Evolutionary conservation across 805 yeast species (phyloP).

Genomic region (Wickerhamiella hasegawae): DNA sequence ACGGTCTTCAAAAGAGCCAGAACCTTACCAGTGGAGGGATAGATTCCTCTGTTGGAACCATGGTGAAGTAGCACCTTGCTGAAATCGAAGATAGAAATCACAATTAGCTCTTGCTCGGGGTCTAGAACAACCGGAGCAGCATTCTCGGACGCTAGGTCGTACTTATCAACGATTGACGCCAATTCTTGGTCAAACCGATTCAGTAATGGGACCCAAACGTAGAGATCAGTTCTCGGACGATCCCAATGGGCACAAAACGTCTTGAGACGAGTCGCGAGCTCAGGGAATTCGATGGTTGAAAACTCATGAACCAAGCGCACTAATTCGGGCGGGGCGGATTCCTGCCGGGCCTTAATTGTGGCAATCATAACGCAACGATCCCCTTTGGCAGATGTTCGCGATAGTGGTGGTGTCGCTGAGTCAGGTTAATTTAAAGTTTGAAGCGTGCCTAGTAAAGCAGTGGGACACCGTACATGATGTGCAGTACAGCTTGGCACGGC

Average conservation of each 20-base stretch:
- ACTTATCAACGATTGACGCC: constrained; percentile 19
- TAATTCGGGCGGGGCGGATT: constrained; percentile 3
- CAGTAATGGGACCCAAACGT: constrained; percentile 62
- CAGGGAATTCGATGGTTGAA: constrained; percentile 2
- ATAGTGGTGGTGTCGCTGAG: too few species aligned
- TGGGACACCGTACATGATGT: constrained; percentile 3
- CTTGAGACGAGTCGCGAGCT: constrained; percentile 24
- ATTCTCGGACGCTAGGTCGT: constrained; percentile 38
- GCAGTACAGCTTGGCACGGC: too few species aligned
- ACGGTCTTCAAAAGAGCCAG: constrained; percentile 42
- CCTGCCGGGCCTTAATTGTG: constrained; percentile 3
- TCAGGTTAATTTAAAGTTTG: too few species aligned
- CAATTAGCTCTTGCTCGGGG: constrained; percentile 31
- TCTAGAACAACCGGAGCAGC: constrained; percentile 27
- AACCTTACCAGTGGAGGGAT: constrained; percentile 49
- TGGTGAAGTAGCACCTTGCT: constrained; percentile 49
- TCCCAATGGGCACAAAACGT: constrained; percentile 28
- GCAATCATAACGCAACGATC: too few species aligned
- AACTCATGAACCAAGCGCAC: not conserved
- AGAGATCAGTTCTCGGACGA: constrained; percentile 50
- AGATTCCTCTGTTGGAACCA: constrained; percentile 51
- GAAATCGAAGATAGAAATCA: constrained; percentile 42
- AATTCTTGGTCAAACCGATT: constrained; percentile 60
- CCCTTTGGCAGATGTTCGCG: too few species aligned
- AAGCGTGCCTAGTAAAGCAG: too few species aligned